These are phyloP conservation scores for Tulasnella sp. DNA, from an alignment of 768 basidiomycete genomes.

Conservation along the genomic window DNA sequence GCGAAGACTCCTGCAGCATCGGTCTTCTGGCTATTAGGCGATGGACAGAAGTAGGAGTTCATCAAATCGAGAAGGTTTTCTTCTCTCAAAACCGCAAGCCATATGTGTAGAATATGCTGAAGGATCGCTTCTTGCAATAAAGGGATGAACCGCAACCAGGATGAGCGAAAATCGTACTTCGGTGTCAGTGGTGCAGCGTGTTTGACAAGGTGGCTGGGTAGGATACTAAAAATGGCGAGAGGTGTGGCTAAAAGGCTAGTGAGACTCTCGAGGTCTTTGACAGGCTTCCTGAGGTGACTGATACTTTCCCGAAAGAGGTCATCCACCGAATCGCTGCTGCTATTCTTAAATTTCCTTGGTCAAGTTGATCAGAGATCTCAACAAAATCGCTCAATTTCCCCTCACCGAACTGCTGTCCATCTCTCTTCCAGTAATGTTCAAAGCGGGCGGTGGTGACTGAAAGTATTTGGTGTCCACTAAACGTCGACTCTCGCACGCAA, in stretches of 20 bases:
- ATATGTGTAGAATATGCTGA: slow-evolving; percentile 54
- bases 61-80: slow-evolving; percentile 36
- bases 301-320: neutral
- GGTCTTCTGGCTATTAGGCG: slow-evolving; percentile 33
- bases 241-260: neutral
- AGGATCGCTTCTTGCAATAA: slow-evolving; percentile 55
- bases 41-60: slow-evolving; percentile 64
- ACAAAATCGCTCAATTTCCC: too few species aligned
- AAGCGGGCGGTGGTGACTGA: too few species aligned
- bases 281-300: slow-evolving; percentile 1
- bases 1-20: slow-evolving; percentile 36
- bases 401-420: too few species aligned
- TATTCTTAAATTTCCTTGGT: too few species aligned
- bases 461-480: too few species aligned
- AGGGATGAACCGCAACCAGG: slow-evolving; percentile 29
- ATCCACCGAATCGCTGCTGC: neutral
- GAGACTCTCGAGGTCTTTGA: neutral
- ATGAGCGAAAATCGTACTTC: neutral
- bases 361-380: too few species aligned
- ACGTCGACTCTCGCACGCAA: too few species aligned
- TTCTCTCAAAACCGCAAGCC: slow-evolving; percentile 47
- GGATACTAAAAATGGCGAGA: neutral
- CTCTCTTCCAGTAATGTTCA: too few species aligned
- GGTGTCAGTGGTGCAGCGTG: neutral
- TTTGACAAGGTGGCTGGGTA: too few species aligned